A percentile compares a stretch with the other conserved stretches of the same genome.
Evolutionary conservation across 352 stramenopile genomes (phyloP).

Genomic region (Elongisporangium senticosum): DNA sequence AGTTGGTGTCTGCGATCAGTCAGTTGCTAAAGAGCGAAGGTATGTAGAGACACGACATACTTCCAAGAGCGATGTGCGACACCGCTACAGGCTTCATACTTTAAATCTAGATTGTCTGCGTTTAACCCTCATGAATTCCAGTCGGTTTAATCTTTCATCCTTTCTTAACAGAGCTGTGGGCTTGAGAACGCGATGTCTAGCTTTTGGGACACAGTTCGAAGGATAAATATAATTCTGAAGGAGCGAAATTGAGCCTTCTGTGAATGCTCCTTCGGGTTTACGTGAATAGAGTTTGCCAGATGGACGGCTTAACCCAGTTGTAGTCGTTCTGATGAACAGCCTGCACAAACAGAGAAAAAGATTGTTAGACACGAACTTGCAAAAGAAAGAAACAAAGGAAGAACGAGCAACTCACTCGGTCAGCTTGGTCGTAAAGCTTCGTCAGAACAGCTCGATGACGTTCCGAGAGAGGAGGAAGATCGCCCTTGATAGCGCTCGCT

Average conservation of each 20-base stretch:
- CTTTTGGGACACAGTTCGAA: background rate
- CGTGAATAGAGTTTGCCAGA: constrained; percentile 86
- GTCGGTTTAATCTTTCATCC: background rate
- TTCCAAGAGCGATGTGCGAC: background rate
- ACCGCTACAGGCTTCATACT: background rate
- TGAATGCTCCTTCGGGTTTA: constrained; percentile 13
- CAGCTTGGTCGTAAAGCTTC: constrained; percentile 71
- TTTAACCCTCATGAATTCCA: background rate
- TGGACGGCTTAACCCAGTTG: constrained; percentile 91
- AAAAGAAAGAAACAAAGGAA: constrained; percentile 1
- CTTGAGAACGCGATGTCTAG: no score
- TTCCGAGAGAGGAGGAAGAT: constrained; percentile 47
- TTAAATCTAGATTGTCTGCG: background rate
- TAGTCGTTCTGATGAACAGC: constrained; percentile 86
- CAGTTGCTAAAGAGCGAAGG: constrained; percentile 76
- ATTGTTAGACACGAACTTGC: constrained; percentile 3
- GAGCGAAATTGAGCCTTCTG: background rate
- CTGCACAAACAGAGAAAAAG: constrained; percentile 16
- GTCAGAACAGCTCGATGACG: constrained; percentile 72
- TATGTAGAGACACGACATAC: constrained; percentile 30
- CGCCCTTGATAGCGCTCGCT: constrained; percentile 14
- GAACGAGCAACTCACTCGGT: constrained; percentile 33
- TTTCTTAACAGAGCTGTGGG: no score
- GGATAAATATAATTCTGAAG: background rate
- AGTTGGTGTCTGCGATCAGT: constrained; percentile 79